Base-by-base conservation (phyloP, 176 grass and related monocot genomes). In the Ananas comosus region DNA sequence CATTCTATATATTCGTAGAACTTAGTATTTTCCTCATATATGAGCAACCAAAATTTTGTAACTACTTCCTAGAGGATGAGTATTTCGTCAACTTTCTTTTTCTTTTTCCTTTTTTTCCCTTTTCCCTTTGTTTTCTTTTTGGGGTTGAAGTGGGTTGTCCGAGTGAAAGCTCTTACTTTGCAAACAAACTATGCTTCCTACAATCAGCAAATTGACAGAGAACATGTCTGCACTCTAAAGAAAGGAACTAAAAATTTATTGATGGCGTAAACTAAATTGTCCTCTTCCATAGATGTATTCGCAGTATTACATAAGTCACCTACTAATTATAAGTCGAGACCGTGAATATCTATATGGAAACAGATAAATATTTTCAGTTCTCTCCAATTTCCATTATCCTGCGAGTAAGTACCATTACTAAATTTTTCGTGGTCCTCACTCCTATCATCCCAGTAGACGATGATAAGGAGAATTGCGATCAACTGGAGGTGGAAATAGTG, bases 371-470 rank as follows among this genome's bases (percentile, higher is more conserved):
- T 42, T 42, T 33, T 42, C 33, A 42, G 33, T 42, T 42, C 33
- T 42, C 33, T 42, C 4, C 33, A 1, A 42, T 42, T 42, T 42
- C 33, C 33, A 42, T 42, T 42, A 42, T 42, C 33, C 33, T 33
- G 33, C 4, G 33, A 42, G 33, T 42, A 42, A 42, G 33, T 42
- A 42, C 33, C 33, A 7, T 42, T 7, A 42, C 33, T 70, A 68
- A 54, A 74, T 61, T 12, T 9, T 74, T n/a, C 52, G 78, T 78
- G 48, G 0, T 49, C 64, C 47, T 54, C 68, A 13, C 24, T 27
- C 74, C 24, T 23, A 12, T 51, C 69, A 70, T 63, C 19, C 13
- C 24, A 74, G 84, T 48, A 70, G 79, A 82, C 75, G 52, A 68
- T 51, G 49, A 70, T 66, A 80, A 23, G 78, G 57, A 82, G 49